Conservation (phyloP, 352 stramenopile genomes). For the Globisporangium cystogenes region DNA sequence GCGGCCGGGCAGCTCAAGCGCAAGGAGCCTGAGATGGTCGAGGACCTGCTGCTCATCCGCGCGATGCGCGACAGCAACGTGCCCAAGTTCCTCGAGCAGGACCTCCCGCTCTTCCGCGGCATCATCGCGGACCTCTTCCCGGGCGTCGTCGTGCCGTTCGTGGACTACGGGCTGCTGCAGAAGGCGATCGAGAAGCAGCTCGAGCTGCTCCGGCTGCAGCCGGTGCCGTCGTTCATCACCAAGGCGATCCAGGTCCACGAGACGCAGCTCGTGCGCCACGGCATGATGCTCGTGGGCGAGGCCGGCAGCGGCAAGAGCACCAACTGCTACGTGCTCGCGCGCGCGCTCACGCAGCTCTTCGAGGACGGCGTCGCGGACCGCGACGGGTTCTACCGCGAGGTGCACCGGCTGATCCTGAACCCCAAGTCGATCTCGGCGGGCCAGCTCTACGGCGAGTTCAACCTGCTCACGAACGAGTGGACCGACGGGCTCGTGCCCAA, state of each 20-base stretch:
- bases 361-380: conserved; percentile 78
- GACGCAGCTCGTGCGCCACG: conserved; percentile 89
- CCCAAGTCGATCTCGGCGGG: conserved; percentile 96
- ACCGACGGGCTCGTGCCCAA: conserved; percentile 91
- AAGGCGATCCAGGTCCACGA: conserved; percentile 90
- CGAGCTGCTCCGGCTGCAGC: conserved; percentile 67
- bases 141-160: conserved; percentile 90
- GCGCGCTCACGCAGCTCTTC: conserved; percentile 66
- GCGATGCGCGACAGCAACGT: conserved; percentile 96
- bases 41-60: conserved; percentile 93
- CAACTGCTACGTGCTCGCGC: conserved; percentile 70
- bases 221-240: conserved; percentile 80
- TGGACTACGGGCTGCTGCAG: conserved; percentile 91
- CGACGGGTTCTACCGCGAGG: conserved; percentile 85
- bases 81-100: conserved; percentile 93
- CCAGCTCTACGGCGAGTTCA: conserved; percentile 94
- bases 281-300: conserved; percentile 94
- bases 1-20: conserved; percentile 92
- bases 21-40: conserved; percentile 92
- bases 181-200: conserved; percentile 84
- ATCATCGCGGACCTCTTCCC: conserved; percentile 95
- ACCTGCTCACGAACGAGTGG: conserved; percentile 93
- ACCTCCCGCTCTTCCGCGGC: conserved; percentile 91
- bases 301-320: conserved; percentile 87
- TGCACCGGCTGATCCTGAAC: conserved; percentile 89